Conservation (phyloP, 2,329 filamentous ascomycete genomes). For the Exophiala mesophila region DNA sequence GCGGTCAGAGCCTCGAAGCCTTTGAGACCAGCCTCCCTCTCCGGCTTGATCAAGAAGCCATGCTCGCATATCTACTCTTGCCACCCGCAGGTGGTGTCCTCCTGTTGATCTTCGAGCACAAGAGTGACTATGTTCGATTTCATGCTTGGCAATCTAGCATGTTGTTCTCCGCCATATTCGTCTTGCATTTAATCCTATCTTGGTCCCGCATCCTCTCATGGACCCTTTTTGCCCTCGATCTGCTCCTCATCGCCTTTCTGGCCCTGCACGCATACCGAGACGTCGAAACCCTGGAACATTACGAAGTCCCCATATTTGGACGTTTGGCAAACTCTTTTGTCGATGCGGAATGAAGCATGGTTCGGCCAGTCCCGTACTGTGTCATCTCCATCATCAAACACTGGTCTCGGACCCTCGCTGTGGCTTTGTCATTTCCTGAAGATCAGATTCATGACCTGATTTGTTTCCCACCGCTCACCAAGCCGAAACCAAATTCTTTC, state of each 20-base stretch:
- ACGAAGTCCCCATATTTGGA: slow-evolving; percentile 83
- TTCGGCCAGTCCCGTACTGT: not conserved
- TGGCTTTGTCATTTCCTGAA: too few relatives aligned
- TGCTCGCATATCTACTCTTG: slow-evolving; percentile 76
- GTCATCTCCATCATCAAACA: too few relatives aligned
- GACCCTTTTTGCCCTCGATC: slow-evolving; percentile 71
- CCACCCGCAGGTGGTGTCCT: slow-evolving; percentile 83
- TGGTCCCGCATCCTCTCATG: slow-evolving; percentile 82
- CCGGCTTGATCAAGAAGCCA: slow-evolving; percentile 83
- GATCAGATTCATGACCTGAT: too few relatives aligned
- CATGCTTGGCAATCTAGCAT: slow-evolving; percentile 94
- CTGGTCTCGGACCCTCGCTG: too few relatives aligned
- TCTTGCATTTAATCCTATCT: slow-evolving; percentile 75
- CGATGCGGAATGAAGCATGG: slow-evolving; percentile 66
- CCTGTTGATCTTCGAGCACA: slow-evolving; percentile 79
- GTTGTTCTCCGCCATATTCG: slow-evolving; percentile 66
- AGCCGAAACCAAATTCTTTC: too few relatives aligned
- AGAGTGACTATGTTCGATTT: slow-evolving; percentile 96
- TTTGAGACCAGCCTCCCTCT: slow-evolving; percentile 89
- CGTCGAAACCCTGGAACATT: slow-evolving; percentile 64
- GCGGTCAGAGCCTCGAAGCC: slow-evolving; percentile 62
- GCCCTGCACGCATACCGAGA: slow-evolving; percentile 77
- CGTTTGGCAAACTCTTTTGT: slow-evolving; percentile 80
- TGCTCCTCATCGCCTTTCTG: slow-evolving; percentile 71
- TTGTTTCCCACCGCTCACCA: too few relatives aligned